A percentile compares a stretch with the other conserved stretches of the same genome.
Conservation (phyloP, 305 asterid species). For the Fraxinus latifolia region DNA sequence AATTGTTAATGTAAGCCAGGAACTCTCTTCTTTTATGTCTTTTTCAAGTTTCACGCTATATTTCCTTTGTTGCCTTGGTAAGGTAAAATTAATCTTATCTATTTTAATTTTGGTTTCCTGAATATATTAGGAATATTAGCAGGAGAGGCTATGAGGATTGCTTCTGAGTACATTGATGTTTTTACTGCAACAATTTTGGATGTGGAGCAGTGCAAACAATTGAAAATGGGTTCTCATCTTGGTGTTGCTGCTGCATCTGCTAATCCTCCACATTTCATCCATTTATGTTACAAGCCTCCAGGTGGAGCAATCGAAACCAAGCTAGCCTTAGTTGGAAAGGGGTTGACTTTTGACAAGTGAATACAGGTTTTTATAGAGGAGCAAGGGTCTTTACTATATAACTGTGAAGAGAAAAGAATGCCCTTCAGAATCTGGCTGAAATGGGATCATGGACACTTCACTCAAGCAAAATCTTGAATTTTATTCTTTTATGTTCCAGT, state of each 20-base stretch:
- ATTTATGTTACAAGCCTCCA: conserved; percentile 80
- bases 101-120: background rate
- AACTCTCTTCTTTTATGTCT: background rate
- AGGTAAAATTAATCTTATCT: conserved; percentile 1
- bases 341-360: conserved; percentile 97
- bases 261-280: conserved; percentile 88
- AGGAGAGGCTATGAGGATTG: conserved; percentile 35
- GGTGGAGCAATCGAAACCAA: conserved; percentile 71
- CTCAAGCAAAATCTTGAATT: background rate
- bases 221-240: conserved; percentile 64
- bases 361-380: background rate
- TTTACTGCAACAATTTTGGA: conserved; percentile 79
- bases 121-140: conserved; percentile 40
- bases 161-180: conserved; percentile 72
- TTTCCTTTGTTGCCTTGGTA: background rate
- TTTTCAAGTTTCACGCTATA: background rate
- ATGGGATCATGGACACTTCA: background rate
- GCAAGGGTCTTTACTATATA: background rate
- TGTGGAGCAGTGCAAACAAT: conserved; percentile 82
- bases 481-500: conserved; percentile 22
- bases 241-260: conserved; percentile 92
- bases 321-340: conserved; percentile 91
- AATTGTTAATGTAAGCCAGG: background rate
- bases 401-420: background rate
- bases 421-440: background rate